These are phyloP conservation scores for Erodium texanum DNA, from an alignment of 441 rosid genomes.

Conservation along the genomic window DNA sequence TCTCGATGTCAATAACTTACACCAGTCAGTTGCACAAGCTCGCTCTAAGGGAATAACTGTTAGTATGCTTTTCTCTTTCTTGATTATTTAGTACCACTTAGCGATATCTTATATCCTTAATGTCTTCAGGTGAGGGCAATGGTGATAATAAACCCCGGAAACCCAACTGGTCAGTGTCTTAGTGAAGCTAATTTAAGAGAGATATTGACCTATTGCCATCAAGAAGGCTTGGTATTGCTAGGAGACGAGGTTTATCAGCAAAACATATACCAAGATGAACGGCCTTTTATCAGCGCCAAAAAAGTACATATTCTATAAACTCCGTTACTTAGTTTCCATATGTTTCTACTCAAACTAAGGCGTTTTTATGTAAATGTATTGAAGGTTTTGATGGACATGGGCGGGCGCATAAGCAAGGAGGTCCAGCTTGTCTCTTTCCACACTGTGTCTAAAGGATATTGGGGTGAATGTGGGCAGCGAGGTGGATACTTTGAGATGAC, in stretches of 20 bases:
- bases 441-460: conserved; percentile 93
- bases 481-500: conserved; percentile 99
- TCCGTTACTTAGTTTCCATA: conserved; percentile 1
- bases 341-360: conserved; percentile 13
- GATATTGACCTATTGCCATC: conserved; percentile 63
- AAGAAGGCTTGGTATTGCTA: conserved; percentile 71
- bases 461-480: conserved; percentile 99
- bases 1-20: conserved; percentile 73
- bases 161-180: conserved; percentile 97
- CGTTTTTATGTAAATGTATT: conserved; percentile 9
- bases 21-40: conserved; percentile 64
- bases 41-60: conserved; percentile 79
- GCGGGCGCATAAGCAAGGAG: conserved; percentile 68
- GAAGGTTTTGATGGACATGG: conserved; percentile 94
- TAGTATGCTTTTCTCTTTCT: conserved; percentile 28
- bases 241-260: conserved; percentile 99
- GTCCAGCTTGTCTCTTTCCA: conserved; percentile 94
- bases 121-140: conserved; percentile 74
- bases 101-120: conserved; percentile 9
- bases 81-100: conserved; percentile 5
- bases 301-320: conserved; percentile 43
- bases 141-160: conserved; percentile 97
- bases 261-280: conserved; percentile 89
- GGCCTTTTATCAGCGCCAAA: conserved; percentile 77
- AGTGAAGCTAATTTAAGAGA: conserved; percentile 81